Base-by-base conservation (phyloP, 1,139 yeast genomes). In the Suhomyces wounanorum region DNA sequence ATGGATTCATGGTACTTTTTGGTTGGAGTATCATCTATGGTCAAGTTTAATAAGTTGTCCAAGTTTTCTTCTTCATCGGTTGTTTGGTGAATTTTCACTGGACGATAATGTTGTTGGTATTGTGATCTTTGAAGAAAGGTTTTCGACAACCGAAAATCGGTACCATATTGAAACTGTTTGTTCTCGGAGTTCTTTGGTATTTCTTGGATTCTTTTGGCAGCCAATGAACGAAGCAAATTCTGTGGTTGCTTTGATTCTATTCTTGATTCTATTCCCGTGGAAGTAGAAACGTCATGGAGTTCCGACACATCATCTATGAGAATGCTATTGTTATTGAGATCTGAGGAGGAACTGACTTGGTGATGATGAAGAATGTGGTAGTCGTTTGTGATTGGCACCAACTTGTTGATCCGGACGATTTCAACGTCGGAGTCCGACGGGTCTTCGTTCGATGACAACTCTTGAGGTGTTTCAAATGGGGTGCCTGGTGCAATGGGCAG, bases 21-120 rank as follows among this genome's bases (percentile, higher is more conserved):
- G 3, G 50, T 43, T 3, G 53, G 47, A 1, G 49, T 30, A 13
- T 51, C 53, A 16, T 45, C 42, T 17, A 44, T 46, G 23, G 45
- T 47, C 13, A 48, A 28, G 31, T 51, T 48, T 13, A 48, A 25
- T 11, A 50, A 30, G 38, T 28, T 30, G 30, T 48, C 47, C 6
- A 25, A 33, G 16, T 44, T 30, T 1, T 46, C 44, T 1, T 14
- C 38, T 17, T 48, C 53, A 8, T 33, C 31, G 8, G 17, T 11
- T n/a, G 23, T 13, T 2, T 8, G 28, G 13, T 33, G 31, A n/a
- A 13, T 14, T 42, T n/a, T 23, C 10, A 21, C 39, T 2, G 54
- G 56, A 10, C 39, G 38, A 38, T 58, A 58, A 30, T 55, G 43
- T 6, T 55, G 40, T 33, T 58, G 61, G 35, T 58, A 58, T 4